Base-by-base conservation (phyloP, 805 yeast genomes). In the Kluyveromyces siamensis region DNA sequence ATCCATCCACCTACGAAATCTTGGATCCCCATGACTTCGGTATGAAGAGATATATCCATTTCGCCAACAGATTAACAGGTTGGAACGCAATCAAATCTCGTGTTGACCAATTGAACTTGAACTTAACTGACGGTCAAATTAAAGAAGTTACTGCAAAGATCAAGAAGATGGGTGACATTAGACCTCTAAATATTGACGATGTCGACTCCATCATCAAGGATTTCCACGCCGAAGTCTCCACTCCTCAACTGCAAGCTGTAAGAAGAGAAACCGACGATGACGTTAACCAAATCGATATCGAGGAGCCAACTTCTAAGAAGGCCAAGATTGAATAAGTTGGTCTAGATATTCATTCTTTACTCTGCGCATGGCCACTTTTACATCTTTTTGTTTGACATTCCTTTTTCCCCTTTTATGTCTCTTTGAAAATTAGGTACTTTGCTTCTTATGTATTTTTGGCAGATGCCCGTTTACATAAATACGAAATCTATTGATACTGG, bases 71-170 rank as follows among this genome's bases (percentile, higher is more conserved):
- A 66, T 77, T 91, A 64, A 91, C 99, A 13, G 99, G 99, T 53
- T 91, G 99, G 99, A 93, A 91, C 71, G 98, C 98, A 48, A 91
- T 91, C 79, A 91, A 91, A 76, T 81, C 95, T 40, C 85, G 99
- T 72, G 99, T 93, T 53, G 99, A 91, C 68, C 99, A 91, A 72
- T 80, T 91, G 72, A 90, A 93, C 72, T 76, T 91, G 71, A 74
- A 83, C 60, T 76, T 91, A 65, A 81, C 93, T 45, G 99, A 91
- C 66, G 91, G 83, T 58, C 97, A 91, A 77, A 75, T 87, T 72
- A 93, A 93, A 78, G 96, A 87, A 67, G 96, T 93, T 55, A 91
- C 99, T 36, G 75, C 78, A 59, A 90, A 90, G 75, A 90, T 91
- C 70, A 91, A 91, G 77, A 78, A 82, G 71, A 77, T 91, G 62